A percentile compares a stretch with the other conserved stretches of the same genome.
Evolutionary conservation across 2,329 filamentous ascomycete species (phyloP).

Genomic region (Penicillium sp.): DNA sequence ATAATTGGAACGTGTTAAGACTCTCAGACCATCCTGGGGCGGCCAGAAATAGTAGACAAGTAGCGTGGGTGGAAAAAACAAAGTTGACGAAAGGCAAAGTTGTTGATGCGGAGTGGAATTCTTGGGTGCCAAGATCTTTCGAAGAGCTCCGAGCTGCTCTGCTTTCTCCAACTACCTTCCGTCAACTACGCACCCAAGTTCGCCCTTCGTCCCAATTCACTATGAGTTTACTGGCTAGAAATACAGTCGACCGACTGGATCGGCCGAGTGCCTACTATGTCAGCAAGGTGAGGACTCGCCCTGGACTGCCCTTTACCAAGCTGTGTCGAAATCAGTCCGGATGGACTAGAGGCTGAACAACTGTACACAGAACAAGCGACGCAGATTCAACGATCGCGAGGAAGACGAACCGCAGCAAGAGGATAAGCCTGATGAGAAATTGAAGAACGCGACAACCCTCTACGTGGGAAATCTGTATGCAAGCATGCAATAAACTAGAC

Average conservation of each 20-base stretch:
- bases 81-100: slow-evolving; percentile 7
- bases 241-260: slow-evolving; percentile 87
- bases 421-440: slow-evolving; percentile 69
- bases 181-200: slow-evolving; percentile 1
- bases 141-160: slow-evolving; percentile 24
- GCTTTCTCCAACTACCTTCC: slow-evolving; percentile 15
- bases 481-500: slow-evolving; percentile 17
- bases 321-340: background rate
- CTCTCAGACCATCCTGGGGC: slow-evolving; percentile 9
- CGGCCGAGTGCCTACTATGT: slow-evolving; percentile 92
- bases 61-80: background rate
- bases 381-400: slow-evolving; percentile 58
- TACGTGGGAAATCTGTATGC: slow-evolving; percentile 92
- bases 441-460: slow-evolving; percentile 85
- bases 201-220: background rate
- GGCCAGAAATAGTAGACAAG: slow-evolving; percentile 1
- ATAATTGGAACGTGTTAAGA: background rate
- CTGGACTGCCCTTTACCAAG: slow-evolving; percentile 4
- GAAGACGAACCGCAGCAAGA: slow-evolving; percentile 51
- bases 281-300: slow-evolving; percentile 62
- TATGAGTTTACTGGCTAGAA: slow-evolving; percentile 30
- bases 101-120: slow-evolving; percentile 25
- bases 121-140: slow-evolving; percentile 23
- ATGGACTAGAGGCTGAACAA: slow-evolving; percentile 3
- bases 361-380: slow-evolving; percentile 63